phyloP scores from a whole-genome alignment of 441 rosid genomes.

The Aquilaria agallochum region DNA sequence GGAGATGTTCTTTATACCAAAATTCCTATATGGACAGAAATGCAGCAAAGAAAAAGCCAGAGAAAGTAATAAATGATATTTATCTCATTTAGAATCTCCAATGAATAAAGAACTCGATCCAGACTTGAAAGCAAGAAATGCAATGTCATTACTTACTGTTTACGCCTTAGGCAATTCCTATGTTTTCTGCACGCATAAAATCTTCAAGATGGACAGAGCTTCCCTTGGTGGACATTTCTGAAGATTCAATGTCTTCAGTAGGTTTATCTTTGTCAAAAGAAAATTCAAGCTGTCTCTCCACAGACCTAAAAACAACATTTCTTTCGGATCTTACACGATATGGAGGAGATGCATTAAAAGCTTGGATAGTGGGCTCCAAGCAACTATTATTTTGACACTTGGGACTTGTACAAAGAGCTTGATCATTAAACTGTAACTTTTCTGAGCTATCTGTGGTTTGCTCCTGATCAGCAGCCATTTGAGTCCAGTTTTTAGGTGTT shows the following conservation, averaged over 20 bases:
- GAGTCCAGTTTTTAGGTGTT: slow-evolving; percentile 19
- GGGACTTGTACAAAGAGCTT: slow-evolving; percentile 33
- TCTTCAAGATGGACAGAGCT: slow-evolving; percentile 31
- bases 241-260: slow-evolving; percentile 29
- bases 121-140: no score
- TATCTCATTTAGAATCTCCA: no score
- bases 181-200: slow-evolving; percentile 25
- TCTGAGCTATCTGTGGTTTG: slow-evolving; percentile 23
- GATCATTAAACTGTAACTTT: slow-evolving; percentile 30
- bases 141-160: no score
- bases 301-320: slow-evolving; percentile 74
- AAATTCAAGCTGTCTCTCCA: slow-evolving; percentile 91
- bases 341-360: slow-evolving; percentile 84
- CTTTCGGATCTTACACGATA: slow-evolving; percentile 83
- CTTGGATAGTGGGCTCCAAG: slow-evolving; percentile 24
- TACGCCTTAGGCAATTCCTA: slow-evolving; percentile 19
- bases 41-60: no score
- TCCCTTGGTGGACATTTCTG: slow-evolving; percentile 25
- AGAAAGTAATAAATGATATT: no score
- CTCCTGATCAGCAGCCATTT: slow-evolving; percentile 18
- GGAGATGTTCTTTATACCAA: no score
- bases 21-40: no score
- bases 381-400: slow-evolving; percentile 24
- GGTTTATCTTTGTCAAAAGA: slow-evolving; percentile 42
- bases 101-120: no score